phyloP scores from a whole-genome alignment of 441 rosid species.

The Jatropha podagrica region DNA sequence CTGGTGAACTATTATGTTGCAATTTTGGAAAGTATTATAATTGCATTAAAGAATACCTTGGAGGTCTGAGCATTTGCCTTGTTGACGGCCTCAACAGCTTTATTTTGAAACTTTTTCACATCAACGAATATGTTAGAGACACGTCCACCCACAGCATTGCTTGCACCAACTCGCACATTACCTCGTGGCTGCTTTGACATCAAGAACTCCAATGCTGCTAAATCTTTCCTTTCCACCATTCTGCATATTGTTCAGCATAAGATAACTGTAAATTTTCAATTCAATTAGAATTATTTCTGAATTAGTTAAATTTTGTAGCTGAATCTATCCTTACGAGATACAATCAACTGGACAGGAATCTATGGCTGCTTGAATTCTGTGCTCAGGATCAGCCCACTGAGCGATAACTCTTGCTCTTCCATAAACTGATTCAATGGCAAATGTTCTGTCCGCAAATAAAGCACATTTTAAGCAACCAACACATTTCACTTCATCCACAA shows the following conservation, averaged over 20 bases:
- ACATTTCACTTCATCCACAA: conserved; percentile 93
- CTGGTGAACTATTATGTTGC: no score
- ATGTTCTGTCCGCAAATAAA: conserved; percentile 67
- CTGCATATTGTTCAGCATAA: conserved; percentile 26
- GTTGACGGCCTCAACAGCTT: conserved; percentile 38
- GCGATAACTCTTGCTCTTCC: conserved; percentile 92
- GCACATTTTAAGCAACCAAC: conserved; percentile 95
- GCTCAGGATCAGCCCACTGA: conserved; percentile 91
- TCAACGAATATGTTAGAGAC: conserved; percentile 75
- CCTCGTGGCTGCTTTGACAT: conserved; percentile 94
- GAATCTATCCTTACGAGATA: conserved; percentile 54
- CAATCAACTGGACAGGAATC: conserved; percentile 83
- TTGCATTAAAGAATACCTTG: conserved; percentile 25
- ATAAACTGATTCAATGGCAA: conserved; percentile 67
- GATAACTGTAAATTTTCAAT: no score
- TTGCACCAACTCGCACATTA: conserved; percentile 65
- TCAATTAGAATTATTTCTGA: no score
- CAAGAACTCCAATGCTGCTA: conserved; percentile 79
- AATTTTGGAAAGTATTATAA: no score
- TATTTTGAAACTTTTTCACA: conserved; percentile 70
- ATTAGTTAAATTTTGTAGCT: no score
- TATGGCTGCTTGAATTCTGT: conserved; percentile 73
- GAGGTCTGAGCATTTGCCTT: conserved; percentile 31
- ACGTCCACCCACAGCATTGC: conserved; percentile 54
- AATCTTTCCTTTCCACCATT: conserved; percentile 73